Evolutionary conservation across 2,329 filamentous ascomycete species (phyloP), one percentile per base, ranked within the genome.

Genomic region (Nakataea oryzae): DNA sequence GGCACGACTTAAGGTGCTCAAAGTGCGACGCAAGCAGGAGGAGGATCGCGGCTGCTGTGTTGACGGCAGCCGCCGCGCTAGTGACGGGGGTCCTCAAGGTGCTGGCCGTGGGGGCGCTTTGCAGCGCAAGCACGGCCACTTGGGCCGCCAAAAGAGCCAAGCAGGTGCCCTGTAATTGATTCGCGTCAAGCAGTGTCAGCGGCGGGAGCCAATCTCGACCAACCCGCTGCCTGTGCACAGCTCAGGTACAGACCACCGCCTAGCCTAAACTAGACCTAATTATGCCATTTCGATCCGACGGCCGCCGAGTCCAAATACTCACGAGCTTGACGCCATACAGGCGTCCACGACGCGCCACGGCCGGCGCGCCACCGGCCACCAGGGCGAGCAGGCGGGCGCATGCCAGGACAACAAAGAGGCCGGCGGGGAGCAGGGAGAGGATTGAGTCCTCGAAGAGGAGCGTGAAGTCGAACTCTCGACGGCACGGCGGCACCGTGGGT

Each of bases 1-100:
- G 70, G 0, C 69, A 70, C 1, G 75, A 70, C 17, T 69, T 68
- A 5, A 63, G 56, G 59, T 74, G 72, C 65, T 74, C 59, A 3
- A 70, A 57, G 9, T 74, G 67, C 1, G 72, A 72, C 21, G 78
- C 64, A 0, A 67, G 65, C 1, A 72, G 59, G 21, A 76, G 69
- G 5, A 70, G 72, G 3, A 74, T 60, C 0, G 67, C 65, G 1
- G 72, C 67, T 1, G 69, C 62, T 4, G 73, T 62, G 6, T 57
- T 63, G 50, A 72, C 59, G 11, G 66, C 65, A 12, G 65, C 26
- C 7, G 56, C 34, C 27, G 56, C 28, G 41, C 55, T 57, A 3
- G 61, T n/a, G 6, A 27, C 59, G 21, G 54, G 13, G 54, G 61
- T 55, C 47, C 54, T 32, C 30, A 12, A 32, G 9, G 30, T 62